Evolutionary conservation across 441 rosid species (phyloP).

Genomic region (Mallotus repandus): DNA sequence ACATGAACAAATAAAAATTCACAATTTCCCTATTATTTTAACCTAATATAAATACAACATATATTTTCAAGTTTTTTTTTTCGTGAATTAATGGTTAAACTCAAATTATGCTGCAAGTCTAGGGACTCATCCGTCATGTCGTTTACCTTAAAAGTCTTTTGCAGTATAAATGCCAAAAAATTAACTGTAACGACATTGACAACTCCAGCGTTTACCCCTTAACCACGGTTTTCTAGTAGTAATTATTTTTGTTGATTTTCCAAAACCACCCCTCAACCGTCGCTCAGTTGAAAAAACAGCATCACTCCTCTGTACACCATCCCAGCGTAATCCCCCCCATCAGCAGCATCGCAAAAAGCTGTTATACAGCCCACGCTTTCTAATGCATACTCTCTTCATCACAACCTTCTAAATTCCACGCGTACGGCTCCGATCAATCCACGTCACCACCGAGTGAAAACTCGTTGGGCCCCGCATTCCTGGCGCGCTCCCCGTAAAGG

Average conservation of each 20-base stretch:
- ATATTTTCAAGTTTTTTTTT: too few species aligned
- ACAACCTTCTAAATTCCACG: neutral
- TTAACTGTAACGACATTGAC: conserved; percentile 25
- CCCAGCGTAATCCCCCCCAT: conserved; percentile 18
- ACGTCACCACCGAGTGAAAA: conserved; percentile 11
- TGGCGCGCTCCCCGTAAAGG: conserved; percentile 23
- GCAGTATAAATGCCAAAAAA: too few species aligned
- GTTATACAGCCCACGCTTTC: conserved; percentile 12
- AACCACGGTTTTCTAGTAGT: too few species aligned
- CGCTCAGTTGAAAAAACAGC: neutral
- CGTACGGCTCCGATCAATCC: neutral
- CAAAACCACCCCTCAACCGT: conserved; percentile 15
- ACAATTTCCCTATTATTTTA: too few species aligned
- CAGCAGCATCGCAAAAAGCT: conserved; percentile 5
- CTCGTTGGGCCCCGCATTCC: conserved; percentile 17
- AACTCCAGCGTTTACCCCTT: conserved; percentile 8
- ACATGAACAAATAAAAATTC: too few species aligned
- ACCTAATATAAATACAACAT: too few species aligned
- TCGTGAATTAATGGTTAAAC: too few species aligned
- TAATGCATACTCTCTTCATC: conserved; percentile 1
- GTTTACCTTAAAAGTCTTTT: too few species aligned
- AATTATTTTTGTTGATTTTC: neutral
- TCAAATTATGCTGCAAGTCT: too few species aligned
- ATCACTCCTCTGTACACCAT: too few species aligned
- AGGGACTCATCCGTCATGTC: too few species aligned